Percentiles rank a stretch among this genome's conserved stretches.
Conservation (phyloP, 805 yeast genomes). For the Kodamaea jinghongensis region DNA sequence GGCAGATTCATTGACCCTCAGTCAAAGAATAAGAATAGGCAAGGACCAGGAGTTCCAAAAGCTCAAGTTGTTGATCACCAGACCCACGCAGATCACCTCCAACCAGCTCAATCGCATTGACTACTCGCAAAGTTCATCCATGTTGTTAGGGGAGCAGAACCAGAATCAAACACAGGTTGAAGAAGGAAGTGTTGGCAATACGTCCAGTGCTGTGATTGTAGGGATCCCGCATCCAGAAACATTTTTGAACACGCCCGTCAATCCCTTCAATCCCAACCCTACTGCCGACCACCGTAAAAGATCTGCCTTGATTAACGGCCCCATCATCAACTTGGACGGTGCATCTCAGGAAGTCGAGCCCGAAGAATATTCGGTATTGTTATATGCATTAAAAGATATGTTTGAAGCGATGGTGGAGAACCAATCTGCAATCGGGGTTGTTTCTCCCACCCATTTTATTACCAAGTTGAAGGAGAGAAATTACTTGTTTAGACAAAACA, state of each 20-base stretch:
- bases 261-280: constrained; percentile 40
- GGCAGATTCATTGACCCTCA: constrained; percentile 32
- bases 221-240: constrained; percentile 44
- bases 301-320: constrained; percentile 75
- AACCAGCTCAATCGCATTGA: constrained; percentile 19
- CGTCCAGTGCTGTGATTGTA: constrained; percentile 34
- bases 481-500: constrained; percentile 75
- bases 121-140: constrained; percentile 35
- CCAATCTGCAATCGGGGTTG: constrained; percentile 69
- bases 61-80: constrained; percentile 33
- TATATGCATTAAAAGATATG: constrained; percentile 74
- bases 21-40: constrained; percentile 31
- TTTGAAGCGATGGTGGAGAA: constrained; percentile 82
- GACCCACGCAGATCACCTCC: constrained; percentile 25
- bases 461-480: constrained; percentile 78
- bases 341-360: constrained; percentile 42
- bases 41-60: constrained; percentile 30
- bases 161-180: constrained; percentile 12
- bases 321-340: constrained; percentile 78
- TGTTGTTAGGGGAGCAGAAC: constrained; percentile 24
- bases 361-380: constrained; percentile 27
- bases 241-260: constrained; percentile 30
- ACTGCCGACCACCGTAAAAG: constrained; percentile 73
- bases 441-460: constrained; percentile 74
- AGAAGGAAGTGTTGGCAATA: constrained; percentile 24